Evolutionary conservation across 2,329 filamentous ascomycete genomes (phyloP).

Genomic region (Penicillium hordei): DNA sequence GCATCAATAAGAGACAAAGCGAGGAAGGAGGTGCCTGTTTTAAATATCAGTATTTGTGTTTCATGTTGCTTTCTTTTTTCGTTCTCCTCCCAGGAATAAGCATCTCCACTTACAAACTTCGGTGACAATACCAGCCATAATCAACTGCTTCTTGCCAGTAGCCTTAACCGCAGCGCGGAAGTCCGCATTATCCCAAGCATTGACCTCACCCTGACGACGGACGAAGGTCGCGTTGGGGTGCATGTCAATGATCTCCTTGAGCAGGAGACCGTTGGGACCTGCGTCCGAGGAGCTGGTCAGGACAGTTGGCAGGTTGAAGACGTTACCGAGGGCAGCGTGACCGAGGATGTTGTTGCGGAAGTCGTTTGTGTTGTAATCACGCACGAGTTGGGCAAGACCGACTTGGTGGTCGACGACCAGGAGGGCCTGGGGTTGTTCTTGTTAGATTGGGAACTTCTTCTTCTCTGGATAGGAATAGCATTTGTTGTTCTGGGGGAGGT

Average conservation of each 20-base stretch:
- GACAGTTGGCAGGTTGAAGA: conserved; percentile 68
- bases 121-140: conserved; percentile 69
- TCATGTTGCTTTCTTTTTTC: background rate
- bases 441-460: background rate
- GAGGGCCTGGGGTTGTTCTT: conserved; percentile 17
- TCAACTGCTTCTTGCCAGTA: conserved; percentile 66
- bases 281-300: conserved; percentile 68
- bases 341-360: conserved; percentile 68
- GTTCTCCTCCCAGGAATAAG: too few species aligned
- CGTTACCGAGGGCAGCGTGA: conserved; percentile 64
- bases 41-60: conserved; percentile 3
- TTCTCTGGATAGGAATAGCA: too few species aligned
- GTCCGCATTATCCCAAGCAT: conserved; percentile 73
- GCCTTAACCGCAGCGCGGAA: conserved; percentile 66
- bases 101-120: conserved; percentile 60
- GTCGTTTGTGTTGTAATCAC: conserved; percentile 65
- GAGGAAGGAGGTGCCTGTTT: conserved; percentile 64
- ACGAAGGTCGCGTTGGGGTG: conserved; percentile 67
- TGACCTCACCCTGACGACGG: conserved; percentile 68
- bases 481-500: background rate
- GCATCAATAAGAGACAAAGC: conserved; percentile 69
- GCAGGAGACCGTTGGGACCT: conserved; percentile 70
- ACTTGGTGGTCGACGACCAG: conserved; percentile 38
- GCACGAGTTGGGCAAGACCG: conserved; percentile 48
- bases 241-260: conserved; percentile 67